These are phyloP conservation scores for Suillus subaureus DNA, from an alignment of 768 basidiomycete species.

Conservation along the genomic window DNA sequence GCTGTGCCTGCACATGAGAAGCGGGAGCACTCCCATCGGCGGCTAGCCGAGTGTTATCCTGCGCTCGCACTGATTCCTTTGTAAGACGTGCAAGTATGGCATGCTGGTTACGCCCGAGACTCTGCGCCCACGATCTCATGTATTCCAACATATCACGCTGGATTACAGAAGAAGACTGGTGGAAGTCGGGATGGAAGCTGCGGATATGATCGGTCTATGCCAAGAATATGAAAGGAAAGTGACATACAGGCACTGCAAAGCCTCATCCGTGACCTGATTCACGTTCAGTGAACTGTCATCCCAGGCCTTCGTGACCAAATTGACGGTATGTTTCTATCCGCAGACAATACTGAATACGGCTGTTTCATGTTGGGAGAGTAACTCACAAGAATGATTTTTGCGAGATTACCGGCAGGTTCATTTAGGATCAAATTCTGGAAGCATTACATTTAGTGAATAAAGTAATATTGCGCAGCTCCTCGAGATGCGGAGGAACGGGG, in stretches of 20 bases:
- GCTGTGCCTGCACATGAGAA: slow-evolving; percentile 53
- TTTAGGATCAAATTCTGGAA: slow-evolving; percentile 75
- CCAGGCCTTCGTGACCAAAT: slow-evolving; percentile 77
- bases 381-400: slow-evolving; percentile 66
- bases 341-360: neutral
- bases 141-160: slow-evolving; percentile 78
- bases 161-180: slow-evolving; percentile 59
- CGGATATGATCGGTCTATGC: neutral
- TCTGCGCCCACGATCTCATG: slow-evolving; percentile 63
- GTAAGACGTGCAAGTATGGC: slow-evolving; percentile 57
- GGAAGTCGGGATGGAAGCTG: slow-evolving; percentile 88
- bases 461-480: slow-evolving; percentile 11
- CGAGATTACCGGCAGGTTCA: slow-evolving; percentile 79
- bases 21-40: slow-evolving; percentile 53
- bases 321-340: slow-evolving; percentile 61
- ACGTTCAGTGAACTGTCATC: slow-evolving; percentile 68
- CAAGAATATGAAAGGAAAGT: neutral
- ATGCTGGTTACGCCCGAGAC: slow-evolving; percentile 48
- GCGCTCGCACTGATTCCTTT: slow-evolving; percentile 69
- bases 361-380: neutral
- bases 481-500: neutral
- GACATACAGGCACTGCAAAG: slow-evolving; percentile 65
- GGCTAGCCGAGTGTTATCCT: slow-evolving; percentile 65
- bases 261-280: slow-evolving; percentile 57
- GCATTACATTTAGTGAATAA: neutral